Percentiles rank a stretch among this genome's conserved stretches.
These are phyloP conservation scores for Tillandsia fasciculata DNA, from an alignment of 176 grass and related monocot genomes.

Conservation along the genomic window DNA sequence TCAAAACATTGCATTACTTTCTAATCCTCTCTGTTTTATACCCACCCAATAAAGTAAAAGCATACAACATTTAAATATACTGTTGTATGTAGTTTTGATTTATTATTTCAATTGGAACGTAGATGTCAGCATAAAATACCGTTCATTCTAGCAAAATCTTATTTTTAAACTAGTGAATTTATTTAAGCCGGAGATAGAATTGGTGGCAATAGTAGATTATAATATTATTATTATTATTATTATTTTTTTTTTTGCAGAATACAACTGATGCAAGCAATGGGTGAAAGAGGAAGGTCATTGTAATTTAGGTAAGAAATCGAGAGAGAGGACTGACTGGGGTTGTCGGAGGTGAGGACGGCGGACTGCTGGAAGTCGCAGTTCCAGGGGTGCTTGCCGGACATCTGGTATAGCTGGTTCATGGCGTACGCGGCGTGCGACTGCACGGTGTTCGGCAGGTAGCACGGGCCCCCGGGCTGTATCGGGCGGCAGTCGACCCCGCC, in stretches of 20 bases:
- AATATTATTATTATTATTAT: too few relatives aligned
- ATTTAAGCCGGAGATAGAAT: too few relatives aligned
- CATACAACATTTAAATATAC: too few relatives aligned
- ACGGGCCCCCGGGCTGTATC: conserved; percentile 67
- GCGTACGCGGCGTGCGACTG: conserved; percentile 85
- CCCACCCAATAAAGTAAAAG: too few relatives aligned
- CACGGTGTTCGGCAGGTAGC: conserved; percentile 82
- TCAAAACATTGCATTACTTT: too few relatives aligned
- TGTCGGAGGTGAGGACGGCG: conserved; percentile 48
- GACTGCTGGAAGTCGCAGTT: conserved; percentile 81
- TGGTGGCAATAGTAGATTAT: too few relatives aligned
- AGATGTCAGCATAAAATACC: too few relatives aligned
- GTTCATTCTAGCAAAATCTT: too few relatives aligned
- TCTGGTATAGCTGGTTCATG: conserved; percentile 95
- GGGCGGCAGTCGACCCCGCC: conserved; percentile 62
- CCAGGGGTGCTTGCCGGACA: conserved; percentile 42
- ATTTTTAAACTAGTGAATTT: too few relatives aligned
- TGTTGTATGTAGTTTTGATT: too few relatives aligned
- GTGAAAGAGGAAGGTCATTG: background rate
- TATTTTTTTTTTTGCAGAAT: background rate
- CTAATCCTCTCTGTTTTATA: too few relatives aligned
- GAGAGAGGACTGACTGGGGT: conserved; percentile 62
- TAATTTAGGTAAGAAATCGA: background rate
- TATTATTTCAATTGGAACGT: too few relatives aligned
- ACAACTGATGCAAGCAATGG: background rate